phyloP scores from a whole-genome alignment of 805 yeast species.

The Sungouiella blattae region DNA sequence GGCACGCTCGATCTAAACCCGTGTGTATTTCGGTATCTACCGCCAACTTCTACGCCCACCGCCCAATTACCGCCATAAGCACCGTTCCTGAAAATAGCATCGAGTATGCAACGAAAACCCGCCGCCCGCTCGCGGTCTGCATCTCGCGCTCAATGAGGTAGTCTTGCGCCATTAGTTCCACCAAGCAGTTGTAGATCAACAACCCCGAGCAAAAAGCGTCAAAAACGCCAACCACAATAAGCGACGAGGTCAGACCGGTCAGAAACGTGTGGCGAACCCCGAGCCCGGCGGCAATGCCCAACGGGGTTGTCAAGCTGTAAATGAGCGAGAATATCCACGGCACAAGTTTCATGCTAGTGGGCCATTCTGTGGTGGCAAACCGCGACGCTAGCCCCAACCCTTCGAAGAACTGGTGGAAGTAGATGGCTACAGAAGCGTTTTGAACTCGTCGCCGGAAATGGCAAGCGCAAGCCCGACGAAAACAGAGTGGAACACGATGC shows the following conservation, averaged over 20 bases:
- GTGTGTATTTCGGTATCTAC: too few species aligned
- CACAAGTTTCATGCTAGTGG: slow-evolving; percentile 11
- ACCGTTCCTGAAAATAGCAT: slow-evolving; percentile 68
- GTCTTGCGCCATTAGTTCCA: slow-evolving; percentile 79
- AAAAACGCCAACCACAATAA: slow-evolving; percentile 67
- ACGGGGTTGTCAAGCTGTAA: slow-evolving; percentile 54
- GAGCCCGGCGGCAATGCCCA: slow-evolving; percentile 74
- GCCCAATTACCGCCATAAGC: slow-evolving; percentile 72
- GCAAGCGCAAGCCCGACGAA: slow-evolving; percentile 32
- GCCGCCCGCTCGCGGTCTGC: slow-evolving; percentile 51
- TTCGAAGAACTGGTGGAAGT: slow-evolving; percentile 31
- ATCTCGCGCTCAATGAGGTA: slow-evolving; percentile 61
- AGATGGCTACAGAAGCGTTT: slow-evolving; percentile 24
- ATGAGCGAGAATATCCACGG: slow-evolving; percentile 16
- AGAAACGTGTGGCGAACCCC: slow-evolving; percentile 65
- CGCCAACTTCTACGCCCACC: slow-evolving; percentile 53
- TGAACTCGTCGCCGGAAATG: slow-evolving; percentile 29
- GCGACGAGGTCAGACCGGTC: slow-evolving; percentile 54
- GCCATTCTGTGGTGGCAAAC: slow-evolving; percentile 27
- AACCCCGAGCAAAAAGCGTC: slow-evolving; percentile 80
- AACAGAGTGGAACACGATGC: slow-evolving; percentile 32
- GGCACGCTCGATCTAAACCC: too few species aligned
- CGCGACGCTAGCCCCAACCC: slow-evolving; percentile 32
- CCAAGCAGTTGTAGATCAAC: slow-evolving; percentile 70
- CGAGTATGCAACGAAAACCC: slow-evolving; percentile 49